Evolutionary conservation across 768 basidiomycete genomes (phyloP).

Genomic region (Xerocomellus dryophilus): DNA sequence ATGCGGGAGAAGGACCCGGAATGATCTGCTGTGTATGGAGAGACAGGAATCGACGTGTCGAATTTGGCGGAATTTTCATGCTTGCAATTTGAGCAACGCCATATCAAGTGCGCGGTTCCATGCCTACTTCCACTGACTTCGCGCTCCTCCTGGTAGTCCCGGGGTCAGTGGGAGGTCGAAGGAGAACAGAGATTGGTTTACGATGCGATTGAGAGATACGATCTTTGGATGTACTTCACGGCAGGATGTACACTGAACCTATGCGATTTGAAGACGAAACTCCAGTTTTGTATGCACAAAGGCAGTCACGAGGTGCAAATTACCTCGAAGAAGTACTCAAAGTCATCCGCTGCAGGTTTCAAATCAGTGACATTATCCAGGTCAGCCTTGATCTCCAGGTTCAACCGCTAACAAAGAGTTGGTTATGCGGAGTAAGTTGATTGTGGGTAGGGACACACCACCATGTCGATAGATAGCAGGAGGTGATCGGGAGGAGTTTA

Average conservation of each 20-base stretch:
- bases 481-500: conserved; percentile 17
- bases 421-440: neutral
- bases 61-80: conserved; percentile 83
- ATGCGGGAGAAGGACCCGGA: conserved; percentile 60
- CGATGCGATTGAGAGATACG: conserved; percentile 68
- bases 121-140: conserved; percentile 67
- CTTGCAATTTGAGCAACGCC: conserved; percentile 76
- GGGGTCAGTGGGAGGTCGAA: conserved; percentile 1
- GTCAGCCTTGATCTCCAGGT: conserved; percentile 72
- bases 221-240: conserved; percentile 71
- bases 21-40: conserved; percentile 60
- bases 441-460: conserved; percentile 40
- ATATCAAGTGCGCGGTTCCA: conserved; percentile 73
- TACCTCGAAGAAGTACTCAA: conserved; percentile 81
- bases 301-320: neutral
- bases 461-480: conserved; percentile 36
- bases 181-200: conserved; percentile 27
- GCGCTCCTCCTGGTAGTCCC: conserved; percentile 53
- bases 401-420: conserved; percentile 43
- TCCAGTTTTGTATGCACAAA: neutral
- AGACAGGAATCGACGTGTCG: conserved; percentile 46
- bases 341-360: conserved; percentile 60
- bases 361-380: conserved; percentile 77
- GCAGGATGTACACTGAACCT: conserved; percentile 81
- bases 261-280: neutral